Percentiles rank a stretch among this genome's conserved stretches.
phyloP scores from a whole-genome alignment of 2,329 filamentous ascomycete genomes.

The Aquanectria penicillioides region DNA sequence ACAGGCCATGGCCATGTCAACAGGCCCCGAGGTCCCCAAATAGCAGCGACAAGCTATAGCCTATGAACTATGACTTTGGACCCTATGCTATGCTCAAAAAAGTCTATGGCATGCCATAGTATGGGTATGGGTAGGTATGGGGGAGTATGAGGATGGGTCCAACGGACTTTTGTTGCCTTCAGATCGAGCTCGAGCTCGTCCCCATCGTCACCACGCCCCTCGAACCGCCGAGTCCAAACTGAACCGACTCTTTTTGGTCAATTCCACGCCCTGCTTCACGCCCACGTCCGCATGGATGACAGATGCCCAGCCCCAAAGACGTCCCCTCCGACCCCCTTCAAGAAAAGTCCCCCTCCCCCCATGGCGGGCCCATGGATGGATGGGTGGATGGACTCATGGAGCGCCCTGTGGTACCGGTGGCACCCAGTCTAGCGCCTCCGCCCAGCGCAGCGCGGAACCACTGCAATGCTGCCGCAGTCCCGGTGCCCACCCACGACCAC shows the following conservation, averaged over 20 bases:
- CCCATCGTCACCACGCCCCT: slow-evolving; percentile 5
- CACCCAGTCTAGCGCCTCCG: slow-evolving; percentile 37
- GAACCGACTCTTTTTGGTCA: slow-evolving; percentile 5
- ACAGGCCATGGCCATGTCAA: slow-evolving; percentile 9
- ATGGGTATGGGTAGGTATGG: neutral
- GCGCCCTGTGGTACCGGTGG: slow-evolving; percentile 31
- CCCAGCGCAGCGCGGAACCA: slow-evolving; percentile 33
- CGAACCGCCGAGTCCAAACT: neutral
- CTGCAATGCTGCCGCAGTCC: slow-evolving; percentile 26
- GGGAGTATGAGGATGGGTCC: neutral
- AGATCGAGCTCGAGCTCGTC: slow-evolving; percentile 1
- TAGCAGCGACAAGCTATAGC: slow-evolving; percentile 5
- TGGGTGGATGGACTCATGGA: slow-evolving; percentile 8
- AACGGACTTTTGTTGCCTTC: slow-evolving; percentile 9
- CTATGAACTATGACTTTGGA: neutral
- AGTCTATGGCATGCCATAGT: slow-evolving; percentile 6
- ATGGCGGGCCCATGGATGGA: slow-evolving; percentile 9
- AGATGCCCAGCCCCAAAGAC: slow-evolving; percentile 21
- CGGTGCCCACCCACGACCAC: slow-evolving; percentile 21
- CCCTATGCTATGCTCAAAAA: slow-evolving; percentile 11
- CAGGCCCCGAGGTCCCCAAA: slow-evolving; percentile 16
- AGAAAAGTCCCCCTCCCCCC: slow-evolving; percentile 10
- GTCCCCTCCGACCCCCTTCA: slow-evolving; percentile 18
- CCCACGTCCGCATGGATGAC: slow-evolving; percentile 22
- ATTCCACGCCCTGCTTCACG: slow-evolving; percentile 5